Percentiles rank a stretch among this genome's conserved stretches.
phyloP scores from a whole-genome alignment of 108 stramenopile genomes.

The Nitzschia palea region DNA sequence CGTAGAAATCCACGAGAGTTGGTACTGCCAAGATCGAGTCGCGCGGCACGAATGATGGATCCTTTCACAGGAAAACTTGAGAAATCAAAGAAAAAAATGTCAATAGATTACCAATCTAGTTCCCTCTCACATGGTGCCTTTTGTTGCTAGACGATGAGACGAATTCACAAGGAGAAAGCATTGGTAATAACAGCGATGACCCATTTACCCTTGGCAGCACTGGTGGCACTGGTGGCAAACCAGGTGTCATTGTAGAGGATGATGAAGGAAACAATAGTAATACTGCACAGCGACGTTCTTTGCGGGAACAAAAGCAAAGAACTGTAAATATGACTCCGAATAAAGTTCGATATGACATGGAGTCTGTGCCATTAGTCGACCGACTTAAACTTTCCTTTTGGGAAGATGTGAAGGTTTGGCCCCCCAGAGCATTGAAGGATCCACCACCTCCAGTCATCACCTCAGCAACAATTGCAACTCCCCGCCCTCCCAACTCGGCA shows the following conservation, averaged over 20 bases:
- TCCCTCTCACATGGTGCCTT: no score
- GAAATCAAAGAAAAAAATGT: no score
- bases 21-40: neutral
- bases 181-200: no score
- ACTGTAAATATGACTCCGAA: neutral
- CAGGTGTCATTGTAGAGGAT: neutral
- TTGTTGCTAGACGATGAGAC: no score
- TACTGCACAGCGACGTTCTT: neutral
- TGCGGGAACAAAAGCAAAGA: slow-evolving; percentile 7
- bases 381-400: neutral
- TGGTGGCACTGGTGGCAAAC: neutral
- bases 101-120: no score
- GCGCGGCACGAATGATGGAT: neutral
- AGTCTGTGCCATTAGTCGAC: slow-evolving; percentile 38
- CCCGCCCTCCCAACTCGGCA: neutral
- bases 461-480: neutral
- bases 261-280: neutral
- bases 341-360: slow-evolving; percentile 49
- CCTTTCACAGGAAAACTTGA: neutral
- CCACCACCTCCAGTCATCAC: neutral
- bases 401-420: slow-evolving; percentile 4
- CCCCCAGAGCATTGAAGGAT: slow-evolving; percentile 1
- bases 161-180: neutral
- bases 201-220: neutral
- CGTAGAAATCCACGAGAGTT: neutral